Evolutionary conservation across 176 grass and related monocot species (phyloP), one percentile per base, ranked within the genome.

Genomic region (Musa itinerans): DNA sequence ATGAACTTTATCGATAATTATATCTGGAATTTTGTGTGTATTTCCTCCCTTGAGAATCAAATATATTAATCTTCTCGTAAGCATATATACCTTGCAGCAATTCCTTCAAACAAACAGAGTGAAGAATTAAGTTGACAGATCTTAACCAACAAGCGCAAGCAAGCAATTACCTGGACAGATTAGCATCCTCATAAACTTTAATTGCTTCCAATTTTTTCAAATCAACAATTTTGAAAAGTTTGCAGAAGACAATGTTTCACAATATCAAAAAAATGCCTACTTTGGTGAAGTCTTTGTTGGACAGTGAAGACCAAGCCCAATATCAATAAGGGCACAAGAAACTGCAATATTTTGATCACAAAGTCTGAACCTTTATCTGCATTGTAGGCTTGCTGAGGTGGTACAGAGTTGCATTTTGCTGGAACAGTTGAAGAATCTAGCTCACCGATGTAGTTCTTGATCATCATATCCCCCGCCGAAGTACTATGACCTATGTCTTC

Each of bases 401-500:
- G 23, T 69, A 63, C 72, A 53, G 68, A 63, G 19, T 53, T 9
- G n/a, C 34, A 13, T 78, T 86, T 92, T 53, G 29, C 16, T 4
- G 85, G 78, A 79, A 89, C 7, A 68, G 88, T 92, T 29, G 86
- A 67, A 34, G 72, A 72, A 76, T 99, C 86, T 43, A 92, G 51
- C 58, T 92, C 75, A 16, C 90, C 90, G 66, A 99, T 83, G 75
- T 54, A 86, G 83, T 92, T 89, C 80, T 83, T 29, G 8, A 14
- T 65, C 95, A 99, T 99, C 66, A 88, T 43, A 25, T 92, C 86
- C 74, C 75, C 92, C 15, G 95, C 90, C 1, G 65, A 2, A 10
- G 43, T 78, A 54, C 68, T 89, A 80, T 99, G 95, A 53, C 91
- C 95, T 50, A 92, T 80, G 83, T 99, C 86, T 53, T 84, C 83